phyloP scores from a whole-genome alignment of 768 basidiomycete genomes.

The Leccinum ochraceum region DNA sequence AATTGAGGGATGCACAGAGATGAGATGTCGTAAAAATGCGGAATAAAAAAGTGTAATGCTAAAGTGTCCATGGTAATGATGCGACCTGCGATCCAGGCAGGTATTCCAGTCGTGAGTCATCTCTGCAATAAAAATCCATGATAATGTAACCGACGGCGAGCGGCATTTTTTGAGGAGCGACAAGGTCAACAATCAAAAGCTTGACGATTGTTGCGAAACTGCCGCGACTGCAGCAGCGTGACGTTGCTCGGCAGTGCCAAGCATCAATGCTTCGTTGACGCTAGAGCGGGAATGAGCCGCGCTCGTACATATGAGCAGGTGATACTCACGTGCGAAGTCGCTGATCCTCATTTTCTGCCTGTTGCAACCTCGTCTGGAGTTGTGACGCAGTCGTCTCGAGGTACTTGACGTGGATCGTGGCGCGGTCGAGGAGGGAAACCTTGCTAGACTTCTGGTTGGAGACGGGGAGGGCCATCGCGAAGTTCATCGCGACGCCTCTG shows the following conservation, averaged over 20 bases:
- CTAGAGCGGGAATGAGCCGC: constrained; percentile 29
- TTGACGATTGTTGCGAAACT: constrained; percentile 43
- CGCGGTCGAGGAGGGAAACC: constrained; percentile 85
- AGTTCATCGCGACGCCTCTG: constrained; percentile 92
- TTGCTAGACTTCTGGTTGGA: constrained; percentile 95
- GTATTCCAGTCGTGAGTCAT: constrained; percentile 43
- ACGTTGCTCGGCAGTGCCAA: constrained; percentile 75
- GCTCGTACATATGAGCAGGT: not conserved
- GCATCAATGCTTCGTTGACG: constrained; percentile 89
- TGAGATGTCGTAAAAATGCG: constrained; percentile 42
- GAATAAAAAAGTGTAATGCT: constrained; percentile 40
- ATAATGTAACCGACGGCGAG: constrained; percentile 38
- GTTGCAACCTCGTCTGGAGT: constrained; percentile 73
- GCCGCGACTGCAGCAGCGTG: constrained; percentile 47
- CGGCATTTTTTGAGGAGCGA: constrained; percentile 25
- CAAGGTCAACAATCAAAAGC: constrained; percentile 45
- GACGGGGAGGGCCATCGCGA: constrained; percentile 84
- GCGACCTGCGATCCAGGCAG: constrained; percentile 62
- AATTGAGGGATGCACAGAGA: constrained; percentile 22
- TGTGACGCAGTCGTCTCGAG: constrained; percentile 80
- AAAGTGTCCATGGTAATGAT: constrained; percentile 50
- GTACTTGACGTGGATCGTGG: constrained; percentile 84
- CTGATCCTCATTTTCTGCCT: constrained; percentile 78
- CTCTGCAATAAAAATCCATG: constrained; percentile 40
- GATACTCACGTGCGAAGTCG: constrained; percentile 62